Evolutionary conservation across 169 alveolate genomes (phyloP), one percentile per base, ranked within the genome.

Genomic region (Plasmodium chabaudi): DNA sequence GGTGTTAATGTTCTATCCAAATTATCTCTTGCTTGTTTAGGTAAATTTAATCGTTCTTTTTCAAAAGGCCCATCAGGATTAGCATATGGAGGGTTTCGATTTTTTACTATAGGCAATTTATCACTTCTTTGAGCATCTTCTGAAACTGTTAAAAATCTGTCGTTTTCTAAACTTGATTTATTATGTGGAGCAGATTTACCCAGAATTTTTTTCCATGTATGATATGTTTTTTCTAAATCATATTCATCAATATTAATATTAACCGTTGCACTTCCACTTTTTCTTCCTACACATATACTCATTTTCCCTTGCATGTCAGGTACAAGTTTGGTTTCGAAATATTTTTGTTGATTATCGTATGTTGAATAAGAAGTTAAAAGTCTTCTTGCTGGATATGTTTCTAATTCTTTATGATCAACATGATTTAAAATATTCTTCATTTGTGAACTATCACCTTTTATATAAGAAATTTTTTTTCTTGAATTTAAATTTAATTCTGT

Each of bases 1-100:
- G 90, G 90, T 67, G 90, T 82, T 49, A 82, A 47, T 10, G 90
- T 82, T 53, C 90, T 82, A 51, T 88, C 93, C 51, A 82, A 21
- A 56, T 86, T 69, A 79, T 77, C 86, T 39, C 89, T 53, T 19
- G 89, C 93, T 42, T 77, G 87, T 49, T 77, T 63, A 13, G 93
- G 89, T 19, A 77, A 46, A 46, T 87, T 44, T 27, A 75, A 39
- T 72, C 73, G 68, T 51, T 88, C 87, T 60, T 57, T 53, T 70
- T 92, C 94, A 23, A 92, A 92, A 17, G 93, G 94, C 0, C 90
- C 90, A 56, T 92, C 93, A 13, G 92, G 92, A 60, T 92, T 88
- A 39, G 94, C 92, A 44, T 47, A 25, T 5, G 94, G 94, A 15
- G 94, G 92, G 13, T 60, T 74, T 19, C 94, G 25, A 68, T 92